Evolutionary conservation across 1,139 yeast genomes (phyloP).

Genomic region (Petasospora fabianii): DNA sequence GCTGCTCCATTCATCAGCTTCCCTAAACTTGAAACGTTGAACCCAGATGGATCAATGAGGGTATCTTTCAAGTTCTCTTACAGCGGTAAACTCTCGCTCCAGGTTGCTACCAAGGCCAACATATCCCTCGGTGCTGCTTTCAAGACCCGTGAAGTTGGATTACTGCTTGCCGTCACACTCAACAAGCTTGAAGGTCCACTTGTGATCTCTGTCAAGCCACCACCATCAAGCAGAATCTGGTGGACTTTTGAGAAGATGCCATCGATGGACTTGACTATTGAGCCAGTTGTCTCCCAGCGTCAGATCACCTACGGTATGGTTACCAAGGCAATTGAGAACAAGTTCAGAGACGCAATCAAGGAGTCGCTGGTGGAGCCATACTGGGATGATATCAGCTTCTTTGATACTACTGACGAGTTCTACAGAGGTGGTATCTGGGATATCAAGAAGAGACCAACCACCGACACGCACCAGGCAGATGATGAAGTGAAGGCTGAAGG

Average conservation of each 20-base stretch:
- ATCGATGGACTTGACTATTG: constrained; percentile 64
- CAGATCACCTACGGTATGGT: constrained; percentile 74
- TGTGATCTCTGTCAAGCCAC: constrained; percentile 69
- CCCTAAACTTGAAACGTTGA: constrained; percentile 64
- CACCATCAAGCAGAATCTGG: constrained; percentile 91
- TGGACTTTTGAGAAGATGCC: constrained; percentile 85
- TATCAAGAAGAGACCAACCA: constrained; percentile 31
- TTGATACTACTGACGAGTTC: constrained; percentile 57
- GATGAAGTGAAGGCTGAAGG: constrained; percentile 9
- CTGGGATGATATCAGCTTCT: constrained; percentile 84
- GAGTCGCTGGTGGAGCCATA: constrained; percentile 80
- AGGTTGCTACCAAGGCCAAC: constrained; percentile 74
- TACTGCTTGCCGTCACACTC: constrained; percentile 68
- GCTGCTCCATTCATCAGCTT: constrained; percentile 77
- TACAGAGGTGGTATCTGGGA: constrained; percentile 96
- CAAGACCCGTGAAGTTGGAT: constrained; percentile 73
- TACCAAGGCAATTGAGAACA: constrained; percentile 74
- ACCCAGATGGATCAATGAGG: constrained; percentile 79
- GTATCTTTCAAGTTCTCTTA: constrained; percentile 62
- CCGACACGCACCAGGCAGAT: constrained; percentile 12
- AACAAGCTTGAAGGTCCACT: constrained; percentile 72
- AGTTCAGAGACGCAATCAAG: constrained; percentile 72
- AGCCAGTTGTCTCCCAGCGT: constrained; percentile 84
- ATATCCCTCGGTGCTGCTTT: constrained; percentile 68
- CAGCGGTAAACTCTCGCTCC: constrained; percentile 68